Evolutionary conservation across 306 rosid genomes (phyloP).

Genomic region (Vigna hirtella): DNA sequence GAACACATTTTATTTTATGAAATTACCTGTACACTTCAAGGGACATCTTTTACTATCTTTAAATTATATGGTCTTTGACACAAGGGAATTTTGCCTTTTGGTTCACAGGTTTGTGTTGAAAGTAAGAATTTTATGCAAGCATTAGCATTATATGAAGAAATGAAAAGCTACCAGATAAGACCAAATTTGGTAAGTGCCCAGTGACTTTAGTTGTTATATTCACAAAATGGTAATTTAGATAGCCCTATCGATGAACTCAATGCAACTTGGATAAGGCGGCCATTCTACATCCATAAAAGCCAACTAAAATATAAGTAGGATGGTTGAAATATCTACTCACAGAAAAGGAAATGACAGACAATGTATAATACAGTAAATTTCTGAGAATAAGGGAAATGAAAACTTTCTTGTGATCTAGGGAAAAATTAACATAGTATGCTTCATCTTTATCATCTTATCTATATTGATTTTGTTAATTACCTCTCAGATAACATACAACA

Average conservation of each 20-base stretch:
- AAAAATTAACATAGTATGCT: slow-evolving; percentile 34
- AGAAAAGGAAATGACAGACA: slow-evolving; percentile 37
- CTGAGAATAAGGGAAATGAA: slow-evolving; percentile 27
- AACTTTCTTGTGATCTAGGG: slow-evolving; percentile 28
- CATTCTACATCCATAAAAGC: slow-evolving; percentile 26
- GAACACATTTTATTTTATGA: slow-evolving; percentile 39
- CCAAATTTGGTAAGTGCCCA: slow-evolving; percentile 80
- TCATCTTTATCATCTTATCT: slow-evolving; percentile 27
- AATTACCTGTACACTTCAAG: slow-evolving; percentile 18
- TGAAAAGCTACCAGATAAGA: slow-evolving; percentile 71
- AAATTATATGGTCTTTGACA: slow-evolving; percentile 33
- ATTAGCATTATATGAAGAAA: slow-evolving; percentile 73
- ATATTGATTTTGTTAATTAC: slow-evolving; percentile 29
- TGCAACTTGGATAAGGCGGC: slow-evolving; percentile 39
- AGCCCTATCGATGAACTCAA: slow-evolving; percentile 18
- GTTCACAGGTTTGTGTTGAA: slow-evolving; percentile 81
- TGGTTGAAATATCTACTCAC: background rate
- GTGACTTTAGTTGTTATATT: slow-evolving; percentile 35
- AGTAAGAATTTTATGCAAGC: slow-evolving; percentile 67
- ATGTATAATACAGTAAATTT: slow-evolving; percentile 23
- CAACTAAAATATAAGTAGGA: slow-evolving; percentile 34
- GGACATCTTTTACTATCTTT: slow-evolving; percentile 19
- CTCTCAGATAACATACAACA: slow-evolving; percentile 85
- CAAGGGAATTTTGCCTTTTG: slow-evolving; percentile 46
- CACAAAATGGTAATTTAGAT: slow-evolving; percentile 38